Conservation (phyloP, 768 basidiomycete species). For the Cyathus striatus region DNA sequence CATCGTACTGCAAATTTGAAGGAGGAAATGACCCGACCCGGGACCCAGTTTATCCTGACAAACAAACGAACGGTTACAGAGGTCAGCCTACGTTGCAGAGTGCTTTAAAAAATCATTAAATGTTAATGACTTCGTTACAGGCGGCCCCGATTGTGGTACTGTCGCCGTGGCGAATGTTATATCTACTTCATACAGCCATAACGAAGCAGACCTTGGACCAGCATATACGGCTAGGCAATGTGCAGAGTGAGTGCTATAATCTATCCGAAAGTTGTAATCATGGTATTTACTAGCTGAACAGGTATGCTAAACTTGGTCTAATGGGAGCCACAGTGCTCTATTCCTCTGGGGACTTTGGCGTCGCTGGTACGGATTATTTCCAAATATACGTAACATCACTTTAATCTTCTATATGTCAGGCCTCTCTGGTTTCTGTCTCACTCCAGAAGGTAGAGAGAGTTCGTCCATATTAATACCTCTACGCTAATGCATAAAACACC, state of each 20-base stretch:
- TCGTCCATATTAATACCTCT: no score
- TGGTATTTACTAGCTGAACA: constrained; percentile 1
- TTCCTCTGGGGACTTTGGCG: constrained; percentile 57
- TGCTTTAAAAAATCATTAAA: no score
- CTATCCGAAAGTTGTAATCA: no score
- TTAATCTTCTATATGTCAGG: background rate
- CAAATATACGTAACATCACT: background rate
- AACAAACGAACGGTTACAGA: constrained; percentile 23
- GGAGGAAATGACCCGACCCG: constrained; percentile 31
- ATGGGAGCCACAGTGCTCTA: constrained; percentile 55
- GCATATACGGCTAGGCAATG: constrained; percentile 35
- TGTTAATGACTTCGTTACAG: no score
- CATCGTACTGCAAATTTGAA: constrained; percentile 31
- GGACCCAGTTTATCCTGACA: constrained; percentile 28
- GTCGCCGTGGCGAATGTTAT: constrained; percentile 34
- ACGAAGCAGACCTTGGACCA: constrained; percentile 31
- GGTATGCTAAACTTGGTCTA: constrained; percentile 46
- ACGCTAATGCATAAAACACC: no score
- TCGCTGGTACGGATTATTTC: constrained; percentile 24
- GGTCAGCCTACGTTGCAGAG: no score
- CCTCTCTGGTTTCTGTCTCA: constrained; percentile 22
- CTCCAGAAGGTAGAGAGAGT: constrained; percentile 45
- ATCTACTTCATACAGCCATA: constrained; percentile 35
- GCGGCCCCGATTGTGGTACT: constrained; percentile 30
- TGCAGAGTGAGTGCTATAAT: constrained; percentile 24